A percentile compares a stretch with the other conserved stretches of the same genome.
These are phyloP conservation scores for Botrytis squamosa DNA, from an alignment of 2,329 filamentous ascomycete species.

Conservation along the genomic window DNA sequence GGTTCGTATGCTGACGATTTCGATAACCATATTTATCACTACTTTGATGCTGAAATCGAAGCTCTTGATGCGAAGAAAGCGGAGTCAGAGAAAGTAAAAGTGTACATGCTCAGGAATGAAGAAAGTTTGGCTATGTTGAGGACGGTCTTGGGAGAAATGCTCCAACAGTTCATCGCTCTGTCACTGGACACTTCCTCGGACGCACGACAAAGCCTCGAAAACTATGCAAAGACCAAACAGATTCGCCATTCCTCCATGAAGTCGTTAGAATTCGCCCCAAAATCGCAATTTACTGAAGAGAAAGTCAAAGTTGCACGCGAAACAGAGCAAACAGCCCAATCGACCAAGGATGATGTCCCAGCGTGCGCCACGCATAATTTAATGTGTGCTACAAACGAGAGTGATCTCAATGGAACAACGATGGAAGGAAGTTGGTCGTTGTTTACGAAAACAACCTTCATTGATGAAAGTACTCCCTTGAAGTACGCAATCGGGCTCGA, in stretches of 20 bases:
- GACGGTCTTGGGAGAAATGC: neutral
- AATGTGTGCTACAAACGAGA: neutral
- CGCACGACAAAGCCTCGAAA: neutral
- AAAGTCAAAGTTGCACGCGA: neutral
- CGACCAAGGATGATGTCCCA: neutral
- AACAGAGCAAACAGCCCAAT: neutral
- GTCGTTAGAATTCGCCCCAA: neutral
- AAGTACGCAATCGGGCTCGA: neutral
- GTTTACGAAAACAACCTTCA: neutral
- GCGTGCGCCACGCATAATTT: neutral
- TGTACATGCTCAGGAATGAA: neutral
- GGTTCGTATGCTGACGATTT: fast-evolving
- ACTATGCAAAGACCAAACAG: neutral
- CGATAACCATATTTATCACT: fast-evolving
- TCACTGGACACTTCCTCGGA: neutral
- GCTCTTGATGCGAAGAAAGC: fast-evolving
- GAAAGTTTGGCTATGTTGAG: fast-evolving
- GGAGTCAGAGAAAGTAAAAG: no score
- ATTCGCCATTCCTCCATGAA: no score
- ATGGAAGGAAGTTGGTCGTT: neutral
- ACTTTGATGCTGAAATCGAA: fast-evolving
- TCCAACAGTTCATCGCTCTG: neutral
- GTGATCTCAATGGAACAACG: neutral
- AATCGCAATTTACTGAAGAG: neutral
- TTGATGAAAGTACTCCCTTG: neutral